Percentiles rank a stretch among this genome's conserved stretches.
Conservation (phyloP, 495 filamentous ascomycete genomes). For the Letharia lupina region DNA sequence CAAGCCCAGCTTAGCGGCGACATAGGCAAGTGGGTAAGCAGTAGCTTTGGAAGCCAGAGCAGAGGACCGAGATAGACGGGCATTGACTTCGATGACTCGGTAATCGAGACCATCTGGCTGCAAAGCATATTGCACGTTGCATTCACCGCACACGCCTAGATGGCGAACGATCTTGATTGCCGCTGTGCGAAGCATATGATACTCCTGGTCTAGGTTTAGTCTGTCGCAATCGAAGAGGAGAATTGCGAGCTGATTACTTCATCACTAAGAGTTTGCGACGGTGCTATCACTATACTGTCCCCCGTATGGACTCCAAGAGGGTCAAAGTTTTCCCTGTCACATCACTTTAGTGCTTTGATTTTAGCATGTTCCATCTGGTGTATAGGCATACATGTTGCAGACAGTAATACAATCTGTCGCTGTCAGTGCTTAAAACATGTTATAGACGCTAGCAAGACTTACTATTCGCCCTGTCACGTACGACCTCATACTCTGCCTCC, state of each 20-base stretch:
- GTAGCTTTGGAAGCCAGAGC: slow-evolving; percentile 95
- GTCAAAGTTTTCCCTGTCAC: slow-evolving; percentile 79
- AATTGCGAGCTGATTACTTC: slow-evolving; percentile 35
- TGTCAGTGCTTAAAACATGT: background rate
- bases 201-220: slow-evolving; percentile 43
- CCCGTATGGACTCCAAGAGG: slow-evolving; percentile 93
- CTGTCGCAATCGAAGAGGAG: too few relatives aligned
- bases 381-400: slow-evolving; percentile 62
- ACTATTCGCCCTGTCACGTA: slow-evolving; percentile 81
- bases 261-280: slow-evolving; percentile 89
- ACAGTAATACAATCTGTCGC: slow-evolving; percentile 78
- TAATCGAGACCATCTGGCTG: slow-evolving; percentile 93
- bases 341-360: background rate
- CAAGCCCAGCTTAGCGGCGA: slow-evolving; percentile 92
- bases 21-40: slow-evolving; percentile 92
- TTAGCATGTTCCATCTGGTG: too few relatives aligned
- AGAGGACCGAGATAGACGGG: slow-evolving; percentile 88
- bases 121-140: slow-evolving; percentile 95
- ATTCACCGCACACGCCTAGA: slow-evolving; percentile 92
- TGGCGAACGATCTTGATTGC: slow-evolving; percentile 95
- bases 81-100: slow-evolving; percentile 97
- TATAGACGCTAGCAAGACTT: background rate
- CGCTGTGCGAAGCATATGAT: slow-evolving; percentile 95
- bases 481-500: slow-evolving; percentile 96
- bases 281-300: slow-evolving; percentile 94